Evolutionary conservation across 2,329 filamentous ascomycete species (phyloP).

Genomic region (Cordyceps cateniannulata): DNA sequence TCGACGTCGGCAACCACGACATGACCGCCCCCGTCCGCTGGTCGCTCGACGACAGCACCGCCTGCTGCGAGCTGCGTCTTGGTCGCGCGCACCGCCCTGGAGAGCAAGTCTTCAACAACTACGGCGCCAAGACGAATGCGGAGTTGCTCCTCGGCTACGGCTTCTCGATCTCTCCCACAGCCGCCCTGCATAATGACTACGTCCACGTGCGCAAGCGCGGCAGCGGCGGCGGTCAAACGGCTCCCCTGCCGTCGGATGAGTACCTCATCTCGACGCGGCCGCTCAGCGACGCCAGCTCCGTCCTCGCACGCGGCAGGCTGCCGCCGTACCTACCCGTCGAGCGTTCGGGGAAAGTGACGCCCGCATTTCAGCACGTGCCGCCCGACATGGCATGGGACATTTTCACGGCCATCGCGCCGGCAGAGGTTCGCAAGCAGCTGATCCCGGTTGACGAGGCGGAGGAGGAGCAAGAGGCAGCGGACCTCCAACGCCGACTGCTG

Average conservation of each 20-base stretch:
- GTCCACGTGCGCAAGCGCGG: conserved; percentile 46
- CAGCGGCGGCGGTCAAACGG: conserved; percentile 14
- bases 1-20: conserved; percentile 68
- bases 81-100: conserved; percentile 40
- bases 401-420: conserved; percentile 28
- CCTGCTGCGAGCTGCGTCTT: conserved; percentile 37
- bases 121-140: conserved; percentile 67
- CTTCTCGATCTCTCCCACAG: conserved; percentile 46
- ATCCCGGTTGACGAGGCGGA: conserved; percentile 17
- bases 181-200: conserved; percentile 52
- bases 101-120: conserved; percentile 61
- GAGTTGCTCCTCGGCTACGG: conserved; percentile 61
- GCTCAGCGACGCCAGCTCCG: conserved; percentile 39
- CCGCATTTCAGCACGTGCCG: conserved; percentile 44
- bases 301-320: conserved; percentile 37
- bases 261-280: conserved; percentile 49
- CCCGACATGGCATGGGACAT: conserved; percentile 48
- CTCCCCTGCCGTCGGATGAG: conserved; percentile 30
- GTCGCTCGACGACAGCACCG: conserved; percentile 32
- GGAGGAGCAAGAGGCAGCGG: conserved; percentile 9
- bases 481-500: conserved; percentile 15
- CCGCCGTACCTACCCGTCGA: conserved; percentile 15
- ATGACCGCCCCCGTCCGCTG: conserved; percentile 54
- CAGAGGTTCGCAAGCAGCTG: not conserved
- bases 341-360: conserved; percentile 21